Evolutionary conservation across 495 filamentous ascomycete genomes (phyloP).

Genomic region (Penicillium mononematosum): DNA sequence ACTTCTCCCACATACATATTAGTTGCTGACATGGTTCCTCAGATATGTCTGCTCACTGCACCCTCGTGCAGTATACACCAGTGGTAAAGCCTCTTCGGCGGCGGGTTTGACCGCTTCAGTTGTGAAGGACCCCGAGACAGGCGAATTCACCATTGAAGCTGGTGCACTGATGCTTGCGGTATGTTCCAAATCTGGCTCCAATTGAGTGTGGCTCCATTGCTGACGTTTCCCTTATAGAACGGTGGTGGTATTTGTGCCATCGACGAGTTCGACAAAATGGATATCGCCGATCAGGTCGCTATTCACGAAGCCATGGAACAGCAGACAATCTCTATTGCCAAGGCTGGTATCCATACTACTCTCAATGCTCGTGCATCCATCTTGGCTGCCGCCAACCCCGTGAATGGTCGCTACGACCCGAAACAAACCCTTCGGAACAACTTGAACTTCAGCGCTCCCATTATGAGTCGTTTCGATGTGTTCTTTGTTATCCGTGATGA

Average conservation of each 20-base stretch:
- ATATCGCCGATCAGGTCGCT: conserved; percentile 93
- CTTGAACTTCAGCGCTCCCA: conserved; percentile 97
- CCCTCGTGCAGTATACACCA: conserved; percentile 95
- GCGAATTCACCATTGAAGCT: conserved; percentile 98
- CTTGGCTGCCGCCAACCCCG: conserved; percentile 93
- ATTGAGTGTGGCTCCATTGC: not conserved
- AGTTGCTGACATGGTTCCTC: conserved; percentile 8
- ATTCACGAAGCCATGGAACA: conserved; percentile 99
- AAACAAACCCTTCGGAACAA: conserved; percentile 91
- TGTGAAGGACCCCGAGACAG: conserved; percentile 96
- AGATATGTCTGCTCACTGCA: conserved; percentile 92
- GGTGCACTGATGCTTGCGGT: conserved; percentile 96
- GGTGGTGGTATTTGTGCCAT: conserved; percentile 88
- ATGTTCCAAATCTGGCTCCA: conserved; percentile 40
- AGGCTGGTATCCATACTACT: conserved; percentile 97
- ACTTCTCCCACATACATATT: not conserved
- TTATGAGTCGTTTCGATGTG: conserved; percentile 98
- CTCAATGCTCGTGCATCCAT: conserved; percentile 94
- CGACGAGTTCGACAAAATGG: conserved; percentile 99
- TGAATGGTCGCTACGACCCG: conserved; percentile 94
- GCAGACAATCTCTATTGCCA: conserved; percentile 99
- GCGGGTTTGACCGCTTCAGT: conserved; percentile 97
- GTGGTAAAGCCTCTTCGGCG: conserved; percentile 95
- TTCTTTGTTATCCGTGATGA: conserved; percentile 99
- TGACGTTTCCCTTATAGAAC: conserved; percentile 29